A percentile compares a stretch with the other conserved stretches of the same genome.
phyloP scores from a whole-genome alignment of 2,329 filamentous ascomycete genomes.

The Ophiostoma populinum region DNA sequence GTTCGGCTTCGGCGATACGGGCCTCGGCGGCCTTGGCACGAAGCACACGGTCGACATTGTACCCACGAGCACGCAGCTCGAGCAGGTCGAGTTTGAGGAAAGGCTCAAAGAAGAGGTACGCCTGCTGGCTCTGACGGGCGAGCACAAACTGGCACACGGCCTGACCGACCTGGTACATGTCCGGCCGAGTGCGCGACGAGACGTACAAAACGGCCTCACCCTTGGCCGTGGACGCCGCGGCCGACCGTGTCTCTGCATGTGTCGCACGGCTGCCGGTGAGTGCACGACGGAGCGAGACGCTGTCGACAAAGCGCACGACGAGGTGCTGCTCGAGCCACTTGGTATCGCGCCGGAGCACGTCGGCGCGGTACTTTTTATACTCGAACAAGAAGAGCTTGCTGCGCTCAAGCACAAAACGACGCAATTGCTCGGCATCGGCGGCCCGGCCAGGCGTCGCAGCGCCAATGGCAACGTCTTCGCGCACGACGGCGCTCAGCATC shows the following conservation, averaged over 20 bases:
- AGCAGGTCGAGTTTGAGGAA: conserved; percentile 73
- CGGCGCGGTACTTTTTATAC: conserved; percentile 48
- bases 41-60: conserved; percentile 91
- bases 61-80: conserved; percentile 70
- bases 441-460: conserved; percentile 43
- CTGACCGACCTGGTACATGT: conserved; percentile 85
- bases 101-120: conserved; percentile 79
- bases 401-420: conserved; percentile 72
- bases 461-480: conserved; percentile 62
- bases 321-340: conserved; percentile 86
- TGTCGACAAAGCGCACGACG: conserved; percentile 57
- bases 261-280: conserved; percentile 50
- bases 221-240: conserved; percentile 30
- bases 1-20: conserved; percentile 67
- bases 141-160: conserved; percentile 70
- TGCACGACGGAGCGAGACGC: conserved; percentile 61
- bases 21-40: conserved; percentile 76
- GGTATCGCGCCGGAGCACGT: conserved; percentile 69
- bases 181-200: conserved; percentile 42
- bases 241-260: conserved; percentile 59
- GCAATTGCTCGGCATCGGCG: conserved; percentile 31
- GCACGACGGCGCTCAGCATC: conserved; percentile 58
- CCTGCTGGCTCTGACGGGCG: conserved; percentile 68
- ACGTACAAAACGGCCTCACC: conserved; percentile 55
- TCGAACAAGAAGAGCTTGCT: conserved; percentile 80